Base-by-base conservation (phyloP, 192 early-diverging fungal species). In the Gamsiella multidivaricata region DNA sequence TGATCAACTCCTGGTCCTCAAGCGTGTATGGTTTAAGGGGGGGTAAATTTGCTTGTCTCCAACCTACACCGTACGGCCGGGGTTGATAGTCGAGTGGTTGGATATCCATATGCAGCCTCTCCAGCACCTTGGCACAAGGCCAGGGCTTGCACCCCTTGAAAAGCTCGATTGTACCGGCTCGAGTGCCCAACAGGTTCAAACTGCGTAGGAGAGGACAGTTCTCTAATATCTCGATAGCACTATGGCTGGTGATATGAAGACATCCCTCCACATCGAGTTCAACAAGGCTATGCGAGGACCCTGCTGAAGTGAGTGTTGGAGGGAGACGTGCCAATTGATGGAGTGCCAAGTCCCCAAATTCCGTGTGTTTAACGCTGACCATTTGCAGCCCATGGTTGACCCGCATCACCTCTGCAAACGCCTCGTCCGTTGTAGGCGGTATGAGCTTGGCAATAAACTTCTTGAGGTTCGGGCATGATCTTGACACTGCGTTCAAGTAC, bases 111-210 rank as follows among this genome's bases (percentile, higher is more conserved):
- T 32, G 14, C 2, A 54, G 53, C 15, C 18, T 18, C 15, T 54
- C 3, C 29, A 54, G 14, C 31, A 8, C 20, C 32, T 54, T 54
- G 6, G 33, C n/a, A 17, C 53, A 54, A 4, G 32, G 29, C 53
- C 53, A 54, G 10, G 53, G 53, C 17, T 45, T 54, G 52, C 34
- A 12, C 3, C 46, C 31, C 2, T 53, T 65, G 28, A 65, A 65
- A 17, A 65, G 62, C 5, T 65, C 36, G 25, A 65, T 37, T 15
- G 50, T 65, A 7, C 62, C 62, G 22, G 39, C 62, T 8, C 0
- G 8, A 2, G 62, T 65, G 25, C 34, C 37, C 18, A 22, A 8
- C 37, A 53, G 25, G 26, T 42, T 65, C 31, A 65, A 22, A n/a
- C 1, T 8, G 2, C 23, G 61, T n/a, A 63, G 6, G 6, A 4